These are phyloP conservation scores for Penicillium corylophilum DNA, from an alignment of 2,329 filamentous ascomycete genomes.

Conservation along the genomic window DNA sequence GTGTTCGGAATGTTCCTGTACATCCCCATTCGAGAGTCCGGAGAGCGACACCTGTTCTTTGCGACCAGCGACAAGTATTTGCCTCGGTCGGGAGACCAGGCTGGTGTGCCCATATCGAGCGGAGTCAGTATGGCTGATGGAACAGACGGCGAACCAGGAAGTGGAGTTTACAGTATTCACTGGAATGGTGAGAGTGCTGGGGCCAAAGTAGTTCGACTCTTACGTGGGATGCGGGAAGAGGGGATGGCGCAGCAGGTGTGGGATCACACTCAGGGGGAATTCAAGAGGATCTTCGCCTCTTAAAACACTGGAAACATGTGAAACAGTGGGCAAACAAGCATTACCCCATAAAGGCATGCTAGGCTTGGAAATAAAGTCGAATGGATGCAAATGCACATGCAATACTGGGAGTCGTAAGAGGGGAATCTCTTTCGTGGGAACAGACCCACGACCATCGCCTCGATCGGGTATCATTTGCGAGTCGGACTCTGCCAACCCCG, in stretches of 20 bases:
- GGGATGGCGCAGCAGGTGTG: background rate
- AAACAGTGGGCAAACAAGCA: no score
- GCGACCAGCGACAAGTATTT: background rate
- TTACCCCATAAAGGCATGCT: no score
- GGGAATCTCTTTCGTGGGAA: background rate
- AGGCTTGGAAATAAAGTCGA: no score
- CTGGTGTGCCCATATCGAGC: background rate
- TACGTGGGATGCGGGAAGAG: background rate
- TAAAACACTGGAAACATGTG: no score
- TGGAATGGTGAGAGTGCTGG: background rate
- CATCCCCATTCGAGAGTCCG: background rate
- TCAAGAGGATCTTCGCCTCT: background rate
- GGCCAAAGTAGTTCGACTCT: background rate
- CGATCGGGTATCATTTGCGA: slow-evolving; percentile 5
- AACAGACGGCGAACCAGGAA: background rate
- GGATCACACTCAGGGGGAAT: background rate
- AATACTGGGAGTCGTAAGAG: background rate
- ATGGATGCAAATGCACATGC: background rate
- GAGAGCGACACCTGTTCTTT: background rate
- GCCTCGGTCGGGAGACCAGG: background rate
- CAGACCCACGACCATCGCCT: background rate
- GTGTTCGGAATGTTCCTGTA: background rate
- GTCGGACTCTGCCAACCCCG: background rate
- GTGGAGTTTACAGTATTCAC: background rate
- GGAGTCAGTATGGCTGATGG: background rate